Conservation (phyloP, 306 rosid species). For the Parietaria judaica region DNA sequence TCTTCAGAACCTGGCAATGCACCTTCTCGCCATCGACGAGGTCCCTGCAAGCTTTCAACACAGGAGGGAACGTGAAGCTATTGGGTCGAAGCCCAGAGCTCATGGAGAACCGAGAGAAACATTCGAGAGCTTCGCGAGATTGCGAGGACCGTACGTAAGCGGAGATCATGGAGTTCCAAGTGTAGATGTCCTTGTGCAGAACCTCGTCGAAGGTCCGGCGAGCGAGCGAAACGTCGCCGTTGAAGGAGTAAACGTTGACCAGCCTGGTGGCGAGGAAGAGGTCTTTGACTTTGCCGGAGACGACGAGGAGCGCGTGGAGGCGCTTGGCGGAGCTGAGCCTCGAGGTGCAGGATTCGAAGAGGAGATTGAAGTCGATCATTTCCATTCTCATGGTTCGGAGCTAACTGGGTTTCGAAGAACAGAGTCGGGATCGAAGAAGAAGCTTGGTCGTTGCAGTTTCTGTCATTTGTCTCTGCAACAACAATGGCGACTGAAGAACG, state of each 20-base stretch:
- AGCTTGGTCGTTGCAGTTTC: too few species aligned
- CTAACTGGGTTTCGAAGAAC: too few species aligned
- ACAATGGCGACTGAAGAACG: too few species aligned
- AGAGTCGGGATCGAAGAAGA: too few species aligned
- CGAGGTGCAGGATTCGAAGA: constrained; percentile 33
- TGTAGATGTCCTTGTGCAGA: constrained; percentile 33
- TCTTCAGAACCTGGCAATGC: constrained; percentile 38
- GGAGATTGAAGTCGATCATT: constrained; percentile 18
- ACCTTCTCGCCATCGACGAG: constrained; percentile 33
- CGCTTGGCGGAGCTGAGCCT: constrained; percentile 27
- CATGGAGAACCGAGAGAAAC: constrained; percentile 25
- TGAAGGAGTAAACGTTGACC: constrained; percentile 33
- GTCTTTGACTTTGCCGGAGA: constrained; percentile 30
- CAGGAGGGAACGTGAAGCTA: constrained; percentile 43
- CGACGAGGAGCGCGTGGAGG: constrained; percentile 42
- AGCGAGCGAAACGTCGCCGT: constrained; percentile 30
- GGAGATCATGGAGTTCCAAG: constrained; percentile 50
- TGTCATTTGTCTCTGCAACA: too few species aligned
- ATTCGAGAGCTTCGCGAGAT: constrained; percentile 30
- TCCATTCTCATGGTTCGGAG: constrained; percentile 17
- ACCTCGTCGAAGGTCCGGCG: constrained; percentile 29
- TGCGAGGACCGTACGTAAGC: constrained; percentile 33
- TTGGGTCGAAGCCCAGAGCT: constrained; percentile 33
- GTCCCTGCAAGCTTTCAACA: constrained; percentile 37
- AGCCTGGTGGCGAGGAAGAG: constrained; percentile 32